A percentile compares a stretch with the other conserved stretches of the same genome.
Evolutionary conservation across 208 protist genomes (phyloP).

Genomic region (Polymyxa betae): DNA sequence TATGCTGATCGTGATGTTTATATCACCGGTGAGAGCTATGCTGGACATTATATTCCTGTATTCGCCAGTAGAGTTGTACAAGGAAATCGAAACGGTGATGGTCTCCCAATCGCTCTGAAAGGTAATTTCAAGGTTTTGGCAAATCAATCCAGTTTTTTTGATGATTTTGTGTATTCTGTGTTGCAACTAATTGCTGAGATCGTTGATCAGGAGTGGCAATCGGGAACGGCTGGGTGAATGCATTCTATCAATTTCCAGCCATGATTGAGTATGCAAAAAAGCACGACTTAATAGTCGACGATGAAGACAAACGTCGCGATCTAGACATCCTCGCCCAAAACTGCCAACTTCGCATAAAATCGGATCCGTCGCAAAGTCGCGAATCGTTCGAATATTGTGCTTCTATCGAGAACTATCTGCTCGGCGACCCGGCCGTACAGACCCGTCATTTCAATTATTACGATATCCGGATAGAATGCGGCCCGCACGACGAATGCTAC

Average conservation of each 20-base stretch:
- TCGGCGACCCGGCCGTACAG: conserved; percentile 65
- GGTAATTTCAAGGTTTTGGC: background rate
- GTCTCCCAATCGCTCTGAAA: background rate
- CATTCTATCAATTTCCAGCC: background rate
- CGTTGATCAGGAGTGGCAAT: too few relatives aligned
- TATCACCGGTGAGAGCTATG: conserved; percentile 69
- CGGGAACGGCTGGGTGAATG: conserved; percentile 14
- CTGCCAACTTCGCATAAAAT: too few relatives aligned
- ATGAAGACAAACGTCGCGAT: background rate
- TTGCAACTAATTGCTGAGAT: too few relatives aligned
- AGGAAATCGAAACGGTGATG: conserved; percentile 9
- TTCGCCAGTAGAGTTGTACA: conserved; percentile 60
- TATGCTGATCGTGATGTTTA: conserved; percentile 63
- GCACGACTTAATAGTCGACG: background rate
- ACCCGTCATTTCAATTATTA: conserved; percentile 76
- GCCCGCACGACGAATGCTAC: conserved; percentile 77
- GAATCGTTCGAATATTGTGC: conserved; percentile 69
- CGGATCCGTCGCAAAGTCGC: too few relatives aligned
- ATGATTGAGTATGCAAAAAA: background rate
- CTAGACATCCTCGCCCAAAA: background rate
- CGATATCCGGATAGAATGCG: conserved; percentile 67
- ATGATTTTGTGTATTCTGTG: too few relatives aligned
- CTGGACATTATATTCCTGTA: conserved; percentile 69
- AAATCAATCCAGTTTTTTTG: too few relatives aligned
- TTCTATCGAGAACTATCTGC: conserved; percentile 66